Conservation (phyloP, 352 stramenopile species). For the Globisporangium splendens region DNA sequence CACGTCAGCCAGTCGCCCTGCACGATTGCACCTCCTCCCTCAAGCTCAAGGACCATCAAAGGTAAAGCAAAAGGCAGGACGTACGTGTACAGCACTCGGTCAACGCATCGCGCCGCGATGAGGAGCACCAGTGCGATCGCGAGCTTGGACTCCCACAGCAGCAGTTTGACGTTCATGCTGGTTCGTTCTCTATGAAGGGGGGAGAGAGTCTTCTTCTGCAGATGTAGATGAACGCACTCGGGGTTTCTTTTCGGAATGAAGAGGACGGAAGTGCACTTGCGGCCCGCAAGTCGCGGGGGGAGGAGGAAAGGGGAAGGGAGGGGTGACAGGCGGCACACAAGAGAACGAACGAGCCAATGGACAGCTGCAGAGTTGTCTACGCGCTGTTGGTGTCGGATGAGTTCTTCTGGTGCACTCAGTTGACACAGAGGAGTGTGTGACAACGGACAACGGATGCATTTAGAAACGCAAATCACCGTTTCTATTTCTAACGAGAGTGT, state of each 20-base stretch:
- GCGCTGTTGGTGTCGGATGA: background rate
- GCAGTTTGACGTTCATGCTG: slow-evolving; percentile 61
- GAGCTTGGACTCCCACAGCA: slow-evolving; percentile 85
- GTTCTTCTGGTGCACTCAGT: slow-evolving; percentile 6
- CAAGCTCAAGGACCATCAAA: background rate
- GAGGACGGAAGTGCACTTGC: background rate
- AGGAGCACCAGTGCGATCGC: slow-evolving; percentile 71
- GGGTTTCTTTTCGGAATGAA: slow-evolving; percentile 10
- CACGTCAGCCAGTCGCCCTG: slow-evolving; percentile 2
- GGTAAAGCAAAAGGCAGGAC: slow-evolving; percentile 14
- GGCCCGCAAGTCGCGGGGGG: background rate
- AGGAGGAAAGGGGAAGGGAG: background rate
- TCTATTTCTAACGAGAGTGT: slow-evolving; percentile 2
- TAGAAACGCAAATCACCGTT: slow-evolving; percentile 3
- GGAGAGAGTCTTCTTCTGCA: background rate
- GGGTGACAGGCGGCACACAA: no score
- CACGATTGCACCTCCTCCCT: background rate
- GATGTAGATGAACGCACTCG: background rate
- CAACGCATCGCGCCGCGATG: slow-evolving; percentile 75
- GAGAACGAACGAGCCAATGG: slow-evolving; percentile 5
- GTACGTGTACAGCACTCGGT: slow-evolving; percentile 85
- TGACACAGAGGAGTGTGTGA: background rate
- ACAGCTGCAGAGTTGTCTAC: slow-evolving; percentile 1
- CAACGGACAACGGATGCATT: background rate
- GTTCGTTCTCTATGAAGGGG: no score